Conservation (phyloP, 2,329 filamentous ascomycete genomes). For the Fusarium abutilonis region DNA sequence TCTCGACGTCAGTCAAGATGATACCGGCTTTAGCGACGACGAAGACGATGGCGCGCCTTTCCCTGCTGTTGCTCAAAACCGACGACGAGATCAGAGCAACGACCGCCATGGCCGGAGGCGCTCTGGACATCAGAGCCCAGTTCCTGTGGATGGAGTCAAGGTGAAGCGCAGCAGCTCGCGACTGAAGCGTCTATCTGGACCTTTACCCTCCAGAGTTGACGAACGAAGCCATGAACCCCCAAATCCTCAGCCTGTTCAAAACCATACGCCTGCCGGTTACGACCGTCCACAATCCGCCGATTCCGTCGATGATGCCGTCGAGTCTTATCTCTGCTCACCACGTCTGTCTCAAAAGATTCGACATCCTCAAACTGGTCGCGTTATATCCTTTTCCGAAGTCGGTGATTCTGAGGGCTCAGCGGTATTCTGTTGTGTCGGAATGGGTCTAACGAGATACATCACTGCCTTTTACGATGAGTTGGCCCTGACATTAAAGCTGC, state of each 20-base stretch:
- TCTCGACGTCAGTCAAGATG: slow-evolving; percentile 46
- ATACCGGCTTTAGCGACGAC: slow-evolving; percentile 46
- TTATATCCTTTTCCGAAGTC: slow-evolving; percentile 96
- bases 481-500: slow-evolving; percentile 84
- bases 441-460: slow-evolving; percentile 95
- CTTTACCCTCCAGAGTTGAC: slow-evolving; percentile 55
- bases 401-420: slow-evolving; percentile 91
- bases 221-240: slow-evolving; percentile 46
- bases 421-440: slow-evolving; percentile 96
- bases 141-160: slow-evolving; percentile 56
- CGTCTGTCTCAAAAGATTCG: slow-evolving; percentile 87
- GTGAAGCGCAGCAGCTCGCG: slow-evolving; percentile 66
- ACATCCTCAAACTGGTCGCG: slow-evolving; percentile 84
- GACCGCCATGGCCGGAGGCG: slow-evolving; percentile 58
- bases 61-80: slow-evolving; percentile 72
- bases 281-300: slow-evolving; percentile 82
- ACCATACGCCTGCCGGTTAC: slow-evolving; percentile 61
- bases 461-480: slow-evolving; percentile 98
- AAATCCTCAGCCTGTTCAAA: slow-evolving; percentile 44
- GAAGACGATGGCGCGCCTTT: slow-evolving; percentile 75
- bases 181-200: slow-evolving; percentile 66
- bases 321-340: slow-evolving; percentile 83
- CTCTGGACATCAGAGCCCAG: slow-evolving; percentile 61
- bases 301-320: slow-evolving; percentile 88
- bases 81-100: slow-evolving; percentile 59